These are phyloP conservation scores for Penicillium polonicum DNA, from an alignment of 2,329 filamentous ascomycete species.

Conservation along the genomic window DNA sequence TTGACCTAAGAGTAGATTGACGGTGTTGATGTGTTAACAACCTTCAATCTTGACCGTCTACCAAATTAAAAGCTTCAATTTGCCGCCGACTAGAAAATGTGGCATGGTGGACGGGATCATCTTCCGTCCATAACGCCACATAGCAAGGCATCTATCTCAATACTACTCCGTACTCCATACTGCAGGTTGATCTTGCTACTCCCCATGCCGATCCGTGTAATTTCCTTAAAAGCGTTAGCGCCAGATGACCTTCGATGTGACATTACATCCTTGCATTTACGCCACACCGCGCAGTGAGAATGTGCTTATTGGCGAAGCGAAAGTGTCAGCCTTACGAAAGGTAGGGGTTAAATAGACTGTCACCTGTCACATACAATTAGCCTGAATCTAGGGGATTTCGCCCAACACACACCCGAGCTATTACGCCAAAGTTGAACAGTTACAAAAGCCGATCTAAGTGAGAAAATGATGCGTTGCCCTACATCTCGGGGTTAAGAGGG, in stretches of 20 bases:
- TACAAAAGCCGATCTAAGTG: neutral
- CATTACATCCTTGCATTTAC: conserved; percentile 10
- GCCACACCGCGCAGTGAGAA: conserved; percentile 13
- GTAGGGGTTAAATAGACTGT: too few species aligned
- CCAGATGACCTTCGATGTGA: conserved; percentile 18
- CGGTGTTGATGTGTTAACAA: conserved; percentile 11
- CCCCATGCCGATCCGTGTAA: conserved; percentile 7
- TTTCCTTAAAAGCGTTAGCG: conserved; percentile 14
- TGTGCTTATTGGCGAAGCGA: conserved; percentile 14
- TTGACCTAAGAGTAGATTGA: conserved; percentile 23
- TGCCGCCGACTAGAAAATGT: conserved; percentile 6
- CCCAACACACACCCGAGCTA: too few species aligned
- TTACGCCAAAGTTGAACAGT: neutral
- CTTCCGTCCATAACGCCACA: conserved; percentile 14
- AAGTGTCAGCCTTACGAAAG: neutral
- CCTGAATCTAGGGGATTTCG: neutral
- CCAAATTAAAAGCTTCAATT: conserved; percentile 18
- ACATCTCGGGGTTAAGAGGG: neutral
- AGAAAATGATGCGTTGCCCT: neutral
- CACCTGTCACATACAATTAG: neutral
- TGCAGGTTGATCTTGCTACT: conserved; percentile 16
- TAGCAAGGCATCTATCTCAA: conserved; percentile 17
- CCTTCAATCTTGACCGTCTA: conserved; percentile 20
- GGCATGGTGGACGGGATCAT: conserved; percentile 12
- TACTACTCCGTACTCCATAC: neutral